Conservation (phyloP, 305 asterid genomes). For the Striga hermonthica region DNA sequence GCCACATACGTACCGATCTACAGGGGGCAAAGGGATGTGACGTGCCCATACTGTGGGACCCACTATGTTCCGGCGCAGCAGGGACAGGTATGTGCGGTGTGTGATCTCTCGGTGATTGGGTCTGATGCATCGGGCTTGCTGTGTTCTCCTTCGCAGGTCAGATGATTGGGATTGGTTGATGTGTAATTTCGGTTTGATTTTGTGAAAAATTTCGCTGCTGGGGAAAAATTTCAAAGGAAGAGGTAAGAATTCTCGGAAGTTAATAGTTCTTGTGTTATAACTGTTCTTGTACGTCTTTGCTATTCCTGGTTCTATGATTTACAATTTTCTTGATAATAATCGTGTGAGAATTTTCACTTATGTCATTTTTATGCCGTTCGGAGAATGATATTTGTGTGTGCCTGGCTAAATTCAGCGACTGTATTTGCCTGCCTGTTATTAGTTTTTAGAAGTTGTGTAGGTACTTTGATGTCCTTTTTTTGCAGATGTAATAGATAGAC, state of each 20-base stretch:
- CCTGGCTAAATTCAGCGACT: conserved; percentile 28
- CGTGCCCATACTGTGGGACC: conserved; percentile 80
- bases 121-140: conserved; percentile 89
- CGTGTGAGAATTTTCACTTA: conserved; percentile 31
- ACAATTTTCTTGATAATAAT: conserved; percentile 38
- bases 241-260: not conserved
- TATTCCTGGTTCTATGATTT: not conserved
- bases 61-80: conserved; percentile 69
- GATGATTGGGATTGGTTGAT: conserved; percentile 35
- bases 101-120: conserved; percentile 78
- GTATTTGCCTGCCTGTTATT: conserved; percentile 25
- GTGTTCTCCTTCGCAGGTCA: conserved; percentile 75
- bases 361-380: conserved; percentile 28
- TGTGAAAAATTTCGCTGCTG: conserved; percentile 32
- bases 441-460: too few species aligned
- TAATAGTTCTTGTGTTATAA: not conserved
- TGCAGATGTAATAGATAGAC: conserved; percentile 44
- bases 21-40: conserved; percentile 73
- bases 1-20: conserved; percentile 85
- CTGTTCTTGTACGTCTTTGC: not conserved
- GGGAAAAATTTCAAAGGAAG: conserved; percentile 32
- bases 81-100: conserved; percentile 75
- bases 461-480: conserved; percentile 28
- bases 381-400: conserved; percentile 30
- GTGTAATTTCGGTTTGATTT: not conserved